Evolutionary conservation across 805 yeast species (phyloP).

Genomic region (Candida chauliodis): DNA sequence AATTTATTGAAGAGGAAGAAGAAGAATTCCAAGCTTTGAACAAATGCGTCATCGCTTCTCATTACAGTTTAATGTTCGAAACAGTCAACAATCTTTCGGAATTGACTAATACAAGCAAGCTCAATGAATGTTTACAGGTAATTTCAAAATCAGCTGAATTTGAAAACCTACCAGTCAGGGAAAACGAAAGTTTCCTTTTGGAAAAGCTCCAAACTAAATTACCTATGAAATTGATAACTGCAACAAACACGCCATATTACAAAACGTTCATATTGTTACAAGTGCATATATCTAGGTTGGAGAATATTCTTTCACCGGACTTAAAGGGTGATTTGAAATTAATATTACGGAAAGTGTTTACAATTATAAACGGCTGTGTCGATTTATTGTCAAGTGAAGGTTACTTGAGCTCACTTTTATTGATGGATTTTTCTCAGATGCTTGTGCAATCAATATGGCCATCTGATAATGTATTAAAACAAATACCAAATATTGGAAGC

Average conservation of each 20-base stretch:
- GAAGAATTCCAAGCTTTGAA: conserved; percentile 54
- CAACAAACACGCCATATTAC: conserved; percentile 51
- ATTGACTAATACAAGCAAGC: conserved; percentile 51
- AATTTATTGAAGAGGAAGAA: conserved; percentile 52
- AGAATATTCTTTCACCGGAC: conserved; percentile 48
- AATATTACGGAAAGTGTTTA: conserved; percentile 48
- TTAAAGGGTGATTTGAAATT: conserved; percentile 52
- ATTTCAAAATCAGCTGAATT: conserved; percentile 71
- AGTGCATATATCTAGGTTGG: conserved; percentile 71
- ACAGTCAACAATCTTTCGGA: conserved; percentile 65
- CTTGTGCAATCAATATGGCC: conserved; percentile 84
- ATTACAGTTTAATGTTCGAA: conserved; percentile 59
- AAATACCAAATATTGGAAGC: conserved; percentile 65
- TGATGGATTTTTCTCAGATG: conserved; percentile 89
- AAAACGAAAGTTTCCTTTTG: conserved; percentile 47
- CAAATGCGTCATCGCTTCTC: conserved; percentile 72
- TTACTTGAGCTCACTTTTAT: conserved; percentile 66
- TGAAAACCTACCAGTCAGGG: conserved; percentile 59
- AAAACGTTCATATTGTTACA: conserved; percentile 77
- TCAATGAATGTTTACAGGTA: conserved; percentile 61
- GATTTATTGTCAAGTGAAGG: conserved; percentile 83
- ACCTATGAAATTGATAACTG: conserved; percentile 53
- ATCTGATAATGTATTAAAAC: conserved; percentile 67
- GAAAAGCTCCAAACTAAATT: conserved; percentile 50
- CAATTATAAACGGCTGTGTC: conserved; percentile 60